Conservation (phyloP, 768 basidiomycete species). For the Suillus paluster region DNA sequence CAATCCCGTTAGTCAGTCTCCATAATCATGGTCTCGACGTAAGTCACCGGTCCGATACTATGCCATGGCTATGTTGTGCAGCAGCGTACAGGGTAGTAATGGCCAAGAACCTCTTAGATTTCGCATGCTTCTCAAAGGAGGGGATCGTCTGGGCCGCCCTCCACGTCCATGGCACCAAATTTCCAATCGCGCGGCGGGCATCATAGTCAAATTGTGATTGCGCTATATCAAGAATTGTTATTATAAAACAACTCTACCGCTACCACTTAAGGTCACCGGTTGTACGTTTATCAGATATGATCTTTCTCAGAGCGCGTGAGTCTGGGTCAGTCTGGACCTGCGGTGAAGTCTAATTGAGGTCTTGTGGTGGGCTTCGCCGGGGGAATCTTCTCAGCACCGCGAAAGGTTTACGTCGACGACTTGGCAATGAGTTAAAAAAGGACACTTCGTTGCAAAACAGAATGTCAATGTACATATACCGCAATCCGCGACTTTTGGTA, state of each 20-base stretch:
- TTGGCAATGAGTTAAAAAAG: not conserved
- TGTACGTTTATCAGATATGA: not conserved
- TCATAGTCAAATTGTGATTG: too few relatives aligned
- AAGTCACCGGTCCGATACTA: not conserved
- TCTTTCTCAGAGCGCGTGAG: too few relatives aligned
- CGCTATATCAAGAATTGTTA: too few relatives aligned
- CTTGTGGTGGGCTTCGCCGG: not conserved
- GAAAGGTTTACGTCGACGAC: not conserved
- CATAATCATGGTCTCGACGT: not conserved
- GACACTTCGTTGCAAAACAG: too few relatives aligned
- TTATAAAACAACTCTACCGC: too few relatives aligned
- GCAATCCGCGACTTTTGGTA: not conserved
- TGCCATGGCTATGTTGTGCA: not conserved
- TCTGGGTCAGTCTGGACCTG: too few relatives aligned
- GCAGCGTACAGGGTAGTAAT: not conserved
- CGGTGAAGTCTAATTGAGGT: too few relatives aligned
- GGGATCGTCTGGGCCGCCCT: not conserved
- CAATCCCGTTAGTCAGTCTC: not conserved
- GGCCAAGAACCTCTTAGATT: not conserved
- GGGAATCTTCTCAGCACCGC: not conserved
- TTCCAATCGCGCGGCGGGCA: not conserved
- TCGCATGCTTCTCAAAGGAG: not conserved
- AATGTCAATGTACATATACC: not conserved
- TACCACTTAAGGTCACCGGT: not conserved
- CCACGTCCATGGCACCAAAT: not conserved